Evolutionary conservation across 441 rosid species (phyloP), one percentile per base, ranked within the genome.

Genomic region (Flueggea neowawraea): DNA sequence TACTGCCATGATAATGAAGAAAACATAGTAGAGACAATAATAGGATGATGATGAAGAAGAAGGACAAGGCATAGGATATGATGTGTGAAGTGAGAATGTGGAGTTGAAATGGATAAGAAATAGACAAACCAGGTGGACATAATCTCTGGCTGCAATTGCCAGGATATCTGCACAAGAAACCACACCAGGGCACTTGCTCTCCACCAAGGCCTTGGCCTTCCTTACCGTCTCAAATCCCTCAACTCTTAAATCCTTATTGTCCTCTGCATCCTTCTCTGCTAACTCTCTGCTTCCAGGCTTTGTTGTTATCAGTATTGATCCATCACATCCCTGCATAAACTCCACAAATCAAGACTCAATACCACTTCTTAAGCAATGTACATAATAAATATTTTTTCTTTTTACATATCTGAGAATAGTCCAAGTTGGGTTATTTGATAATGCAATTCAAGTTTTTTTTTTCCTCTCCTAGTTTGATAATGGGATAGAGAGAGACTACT

Each of bases 161-260:
- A 85, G 80, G 48, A 91, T 89, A 76, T 91, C 91, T 17, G 96
- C 85, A 63, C 96, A 89, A 5, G 98, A 91, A 32, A 91, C 97
- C 52, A 89, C 76, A 15, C 91, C 93, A 6, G 87, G 93, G 52
- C 96, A 89, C 0, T 77, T 78, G 45, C 78, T 81, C 65, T 89
- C 95, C 44, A 87, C 84, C 45, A 82, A 67, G 0, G 84, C 75
- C 69, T 89, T 91, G 66, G 98, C 96, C 52, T 85, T 82, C 0
- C 74, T 83, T 31, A 89, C 76, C 15, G 75, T 82, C 10, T 82
- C 86, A 68, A 71, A 87, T 6, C 91, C 95, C 57, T 77, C 82
- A 54, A 75, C 67, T 44, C 65, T 61, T 14, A 57, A 57, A 63
- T 86, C 81, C 68, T 77, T 77, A 62, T 85, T 87, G 0, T 81